Evolutionary conservation across 2,329 filamentous ascomycete genomes (phyloP), one percentile per base, ranked within the genome.

Genomic region (Aspergillus viridinutans): DNA sequence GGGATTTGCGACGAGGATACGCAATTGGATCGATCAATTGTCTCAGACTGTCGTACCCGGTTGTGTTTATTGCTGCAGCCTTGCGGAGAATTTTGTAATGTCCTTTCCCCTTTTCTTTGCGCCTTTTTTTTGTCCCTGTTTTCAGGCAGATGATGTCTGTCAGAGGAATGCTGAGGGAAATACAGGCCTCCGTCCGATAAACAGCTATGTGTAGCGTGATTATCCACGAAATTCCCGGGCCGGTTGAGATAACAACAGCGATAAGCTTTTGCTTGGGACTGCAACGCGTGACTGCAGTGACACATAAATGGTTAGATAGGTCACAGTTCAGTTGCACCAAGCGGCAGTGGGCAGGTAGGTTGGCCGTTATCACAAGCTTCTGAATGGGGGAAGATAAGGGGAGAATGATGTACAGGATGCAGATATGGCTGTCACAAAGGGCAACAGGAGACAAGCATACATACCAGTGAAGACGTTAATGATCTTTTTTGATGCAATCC

Each of bases 331-430:
- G 61, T 50, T 48, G 45, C 20, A 52, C 49, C 47, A 50, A 42
- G 51, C 45, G 48, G 53, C 21, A 57, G 55, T 50, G 52, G 50
- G 49, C 55, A 55, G 40, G 42, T 43, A 40, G 50, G 42, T 42
- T 49, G 55, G 45, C 26, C 40, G 56, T 61, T 69, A 65, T 69
- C 62, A 61, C 53, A 50, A 55, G 60, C 29, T 53, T 50, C 45
- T 61, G 58, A 63, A 60, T 65, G 63, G 63, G 62, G 61, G 52
- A 57, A 69, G 66, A 69, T 69, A 69, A 69, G 66, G 55, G 35
- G 25, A 29, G 14, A n/a, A 42, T 12, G 52, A 49, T 38, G 20
- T 49, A 28, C 35, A 52, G 12, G 50, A 52, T 43, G 17, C 52
- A 54, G 54, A 53, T 53, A 55, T 12, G 23, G 17, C 55, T 49